Evolutionary conservation across 2,329 filamentous ascomycete genomes (phyloP), one percentile per base, ranked within the genome.

Genomic region (Aspergillus sp.): DNA sequence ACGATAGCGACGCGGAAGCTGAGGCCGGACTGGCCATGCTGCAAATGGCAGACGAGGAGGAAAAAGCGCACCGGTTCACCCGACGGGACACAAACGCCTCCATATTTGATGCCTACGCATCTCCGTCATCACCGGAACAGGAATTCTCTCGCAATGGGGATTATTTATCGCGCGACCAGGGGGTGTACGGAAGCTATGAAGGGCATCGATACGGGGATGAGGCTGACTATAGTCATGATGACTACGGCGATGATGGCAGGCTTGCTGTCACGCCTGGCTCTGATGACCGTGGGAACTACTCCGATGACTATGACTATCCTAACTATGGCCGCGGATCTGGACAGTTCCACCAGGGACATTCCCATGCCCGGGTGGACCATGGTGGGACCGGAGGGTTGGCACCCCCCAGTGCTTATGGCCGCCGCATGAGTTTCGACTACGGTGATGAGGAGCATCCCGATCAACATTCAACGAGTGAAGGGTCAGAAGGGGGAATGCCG

Each of bases 301-400:
- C 54, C 7, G 58, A 62, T 27, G 62, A 62, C 19, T 68, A 67
- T 40, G 60, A 65, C 6, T 64, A 67, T 32, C 64, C 64, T 1
- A 19, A 19, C 4, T 19, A 19, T 4, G 19, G 19, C 19, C 19
- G 19, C 19, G 19, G 19, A 19, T 19, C 19, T 19, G 19, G 19
- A 19, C 19, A 19, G 19, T 19, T 19, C 19, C 19, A 19, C 19
- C 19, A 19, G 19, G 19, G 19, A 19, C 19, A 19, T 43, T 73
- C 64, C 10, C 76, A 82, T 43, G 88, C 86, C 5, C 79, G 86
- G 42, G 85, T 95, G 40, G 91, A 97, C 65, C 90, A 88, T 37
- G 86, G 82, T 39, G 90, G 88, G 6, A 96, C 90, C n/a, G 93
- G 91, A 33, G 93, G 93, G 1, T 69, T 96, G 27, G 83, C 90